Evolutionary conservation across 1,284 basidiomycete genomes (phyloP).

Genomic region (Rhodotorula sp.): DNA sequence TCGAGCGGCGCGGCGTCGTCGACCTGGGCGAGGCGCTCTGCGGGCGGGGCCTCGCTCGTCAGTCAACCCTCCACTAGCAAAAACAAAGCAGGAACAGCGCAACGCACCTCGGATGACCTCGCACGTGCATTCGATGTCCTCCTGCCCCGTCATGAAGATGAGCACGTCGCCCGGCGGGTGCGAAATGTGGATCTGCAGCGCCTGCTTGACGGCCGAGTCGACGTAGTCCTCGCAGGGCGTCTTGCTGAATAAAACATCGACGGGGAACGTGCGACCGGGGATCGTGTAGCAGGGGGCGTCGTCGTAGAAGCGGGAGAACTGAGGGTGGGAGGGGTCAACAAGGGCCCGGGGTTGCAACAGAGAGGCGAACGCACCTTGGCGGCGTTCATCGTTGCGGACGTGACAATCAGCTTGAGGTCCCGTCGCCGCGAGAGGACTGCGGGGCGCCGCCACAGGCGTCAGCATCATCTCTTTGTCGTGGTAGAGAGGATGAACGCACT

Average conservation of each 20-base stretch:
- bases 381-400: conserved; percentile 94
- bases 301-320: conserved; percentile 90
- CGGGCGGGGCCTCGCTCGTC: neutral
- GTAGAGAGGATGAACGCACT: conserved; percentile 16
- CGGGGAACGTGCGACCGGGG: conserved; percentile 96
- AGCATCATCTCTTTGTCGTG: neutral
- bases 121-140: conserved; percentile 88
- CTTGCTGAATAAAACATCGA: conserved; percentile 93
- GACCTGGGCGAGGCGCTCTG: conserved; percentile 86
- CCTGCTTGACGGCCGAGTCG: conserved; percentile 95
- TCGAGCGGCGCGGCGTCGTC: conserved; percentile 84
- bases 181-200: conserved; percentile 92
- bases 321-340: neutral
- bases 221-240: conserved; percentile 99
- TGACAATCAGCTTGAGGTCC: conserved; percentile 85
- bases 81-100: no score
- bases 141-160: conserved; percentile 99
- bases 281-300: conserved; percentile 95
- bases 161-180: conserved; percentile 93
- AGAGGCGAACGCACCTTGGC: conserved; percentile 59
- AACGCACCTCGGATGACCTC: conserved; percentile 77
- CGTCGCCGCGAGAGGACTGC: conserved; percentile 82
- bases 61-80: conserved; percentile 33
- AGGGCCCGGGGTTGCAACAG: neutral
- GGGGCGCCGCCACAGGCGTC: no score